phyloP scores from a whole-genome alignment of 2,329 filamentous ascomycete genomes.

The Blastomyces parvus region DNA sequence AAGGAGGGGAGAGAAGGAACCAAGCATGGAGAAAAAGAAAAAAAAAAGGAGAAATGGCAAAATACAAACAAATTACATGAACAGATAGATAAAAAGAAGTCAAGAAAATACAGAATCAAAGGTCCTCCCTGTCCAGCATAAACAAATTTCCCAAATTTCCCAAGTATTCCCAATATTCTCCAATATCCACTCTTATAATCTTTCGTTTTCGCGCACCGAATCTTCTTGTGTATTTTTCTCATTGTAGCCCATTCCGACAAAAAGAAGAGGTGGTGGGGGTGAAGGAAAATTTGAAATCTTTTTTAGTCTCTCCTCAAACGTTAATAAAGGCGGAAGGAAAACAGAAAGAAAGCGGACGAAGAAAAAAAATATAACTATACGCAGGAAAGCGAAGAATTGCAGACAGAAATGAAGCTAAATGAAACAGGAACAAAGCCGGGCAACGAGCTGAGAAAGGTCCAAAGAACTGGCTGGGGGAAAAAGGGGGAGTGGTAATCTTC shows the following conservation, averaged over 20 bases:
- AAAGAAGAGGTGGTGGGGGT: not conserved
- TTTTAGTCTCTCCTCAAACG: not conserved
- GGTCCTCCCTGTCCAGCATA: not conserved
- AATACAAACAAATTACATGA: not conserved
- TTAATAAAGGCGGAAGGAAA: not conserved
- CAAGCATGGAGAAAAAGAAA: not conserved
- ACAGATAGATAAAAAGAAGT: not conserved
- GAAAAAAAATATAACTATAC: not conserved
- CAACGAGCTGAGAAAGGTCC: not conserved
- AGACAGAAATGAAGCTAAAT: not conserved
- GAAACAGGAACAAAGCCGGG: not conserved
- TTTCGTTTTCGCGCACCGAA: not conserved
- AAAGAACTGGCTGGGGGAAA: not conserved
- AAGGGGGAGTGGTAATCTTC: not conserved
- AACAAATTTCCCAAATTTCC: not conserved
- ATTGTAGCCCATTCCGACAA: not conserved
- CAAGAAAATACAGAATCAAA: not conserved
- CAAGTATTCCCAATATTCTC: constrained; percentile 3
- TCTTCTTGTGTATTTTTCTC: not conserved
- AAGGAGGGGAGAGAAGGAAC: not conserved
- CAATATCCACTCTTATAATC: constrained; percentile 4
- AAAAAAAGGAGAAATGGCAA: not conserved
- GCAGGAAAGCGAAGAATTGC: not conserved
- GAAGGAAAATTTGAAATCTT: not conserved
- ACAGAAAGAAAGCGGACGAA: not conserved